Conservation (phyloP, 345 rosid species). For the Rubroshorea leprosula region DNA sequence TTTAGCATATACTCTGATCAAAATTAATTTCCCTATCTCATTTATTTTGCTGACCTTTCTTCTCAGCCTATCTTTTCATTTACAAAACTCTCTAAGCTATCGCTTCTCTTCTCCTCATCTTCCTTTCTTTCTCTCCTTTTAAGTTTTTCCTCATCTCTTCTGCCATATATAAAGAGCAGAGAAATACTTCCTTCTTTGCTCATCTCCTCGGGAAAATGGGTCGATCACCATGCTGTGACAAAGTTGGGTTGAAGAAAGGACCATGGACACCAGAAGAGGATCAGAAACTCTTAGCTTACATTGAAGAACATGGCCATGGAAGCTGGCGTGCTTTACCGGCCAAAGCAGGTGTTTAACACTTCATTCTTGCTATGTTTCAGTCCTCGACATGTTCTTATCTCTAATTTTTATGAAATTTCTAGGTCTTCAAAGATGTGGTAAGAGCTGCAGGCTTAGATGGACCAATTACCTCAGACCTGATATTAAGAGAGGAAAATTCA, state of each 20-base stretch:
- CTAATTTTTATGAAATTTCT: too few relatives aligned
- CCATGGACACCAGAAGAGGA: constrained; percentile 98
- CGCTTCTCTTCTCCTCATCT: constrained; percentile 8
- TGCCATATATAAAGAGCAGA: constrained; percentile 22
- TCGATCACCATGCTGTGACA: constrained; percentile 76
- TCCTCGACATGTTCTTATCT: not conserved
- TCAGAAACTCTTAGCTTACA: constrained; percentile 82
- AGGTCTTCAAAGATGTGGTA: constrained; percentile 93
- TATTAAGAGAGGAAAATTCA: constrained; percentile 90
- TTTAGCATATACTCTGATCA: constrained; percentile 16
- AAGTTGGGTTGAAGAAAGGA: constrained; percentile 87
- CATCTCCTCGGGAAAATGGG: constrained; percentile 41
- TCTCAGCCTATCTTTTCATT: constrained; percentile 28
- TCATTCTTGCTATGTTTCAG: not conserved
- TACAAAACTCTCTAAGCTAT: constrained; percentile 11
- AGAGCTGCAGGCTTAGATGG: constrained; percentile 95
- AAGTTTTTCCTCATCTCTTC: too few relatives aligned
- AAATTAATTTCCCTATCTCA: constrained; percentile 31
- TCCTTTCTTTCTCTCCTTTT: constrained; percentile 15
- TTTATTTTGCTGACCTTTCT: constrained; percentile 43
- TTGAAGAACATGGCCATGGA: constrained; percentile 92
- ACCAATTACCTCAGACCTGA: constrained; percentile 91
- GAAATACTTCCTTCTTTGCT: constrained; percentile 13
- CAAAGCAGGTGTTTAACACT: constrained; percentile 58
- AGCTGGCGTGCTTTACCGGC: constrained; percentile 90